Evolutionary conservation across 495 filamentous ascomycete species (phyloP), one percentile per base, ranked within the genome.

Genomic region (Penicillium argentinense): DNA sequence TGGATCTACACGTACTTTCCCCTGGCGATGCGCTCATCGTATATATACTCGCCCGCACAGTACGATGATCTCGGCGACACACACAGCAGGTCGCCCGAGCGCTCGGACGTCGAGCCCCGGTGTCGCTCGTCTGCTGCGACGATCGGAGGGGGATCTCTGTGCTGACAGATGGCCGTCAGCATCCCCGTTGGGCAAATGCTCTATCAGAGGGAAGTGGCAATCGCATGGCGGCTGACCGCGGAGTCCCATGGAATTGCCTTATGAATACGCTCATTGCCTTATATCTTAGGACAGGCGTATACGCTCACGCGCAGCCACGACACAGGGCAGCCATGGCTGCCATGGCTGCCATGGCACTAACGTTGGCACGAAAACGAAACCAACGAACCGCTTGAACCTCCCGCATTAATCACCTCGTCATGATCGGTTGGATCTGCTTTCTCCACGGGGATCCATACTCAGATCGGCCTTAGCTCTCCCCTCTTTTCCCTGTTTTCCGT

Each of bases 391-490:
- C 22, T 38, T 32, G 18, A 42, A 49, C 39, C 34, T 43, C 32
- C 39, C 39, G 9, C 29, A 7, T 36, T 25, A 22, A 22, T 39
- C 26, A 16, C 40, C 19, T 16, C 47, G 52, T 47, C 43, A 53
- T 45, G 43, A 56, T 56, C 47, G 33, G 45, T 44, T 45, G 21
- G 53, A 51, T 51, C 48, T 44, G 13, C 39, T 40, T 54, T 45
- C 53, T 56, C 47, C 55, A 54, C 51, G 51, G 55, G 47, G 47
- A 55, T 59, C 47, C 53, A 55, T 51, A 48, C 57, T 54, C 24
- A 18, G 59, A 62, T 62, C 55, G 45, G 45, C 39, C 46, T 52
- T 59, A 51, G 49, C 52, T 52, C 51, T 59, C 51, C 50, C 51
- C 56, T 59, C 57, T 53, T 54, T 63, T 54, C 49, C 57, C 47